Base-by-base conservation (phyloP, 2,329 filamentous ascomycete species). In the Fusarium domesticum region DNA sequence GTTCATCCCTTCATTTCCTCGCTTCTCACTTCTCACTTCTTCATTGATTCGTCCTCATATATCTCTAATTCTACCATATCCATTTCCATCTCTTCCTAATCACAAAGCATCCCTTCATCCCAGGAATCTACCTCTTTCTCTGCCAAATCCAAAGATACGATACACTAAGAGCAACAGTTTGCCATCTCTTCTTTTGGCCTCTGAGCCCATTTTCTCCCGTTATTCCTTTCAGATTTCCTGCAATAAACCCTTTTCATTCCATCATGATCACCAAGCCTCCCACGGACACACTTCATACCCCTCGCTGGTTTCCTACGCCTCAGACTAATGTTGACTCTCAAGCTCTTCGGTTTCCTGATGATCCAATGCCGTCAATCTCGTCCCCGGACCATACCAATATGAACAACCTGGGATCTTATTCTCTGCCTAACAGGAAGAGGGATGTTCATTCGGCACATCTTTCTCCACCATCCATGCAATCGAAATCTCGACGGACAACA, bases 401-500 rank as follows among this genome's bases (percentile, higher is more conserved):
- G 46, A 39, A 19, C n/a, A 53, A 54, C 25, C 40, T 50, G 1
- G 47, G 45, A 16, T 48, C 48, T 5, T 45, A 45, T 30, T 51
- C 60, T 12, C 37, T 64, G 18, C 62, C 61, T 4, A 61, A 42
- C 39, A 57, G 63, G 15, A 69, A 69, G 44, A 60, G 66, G 20
- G 49, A 58, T 14, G 47, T 51, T 23, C 48, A 52, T 20, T 54
- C 55, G 4, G 42, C 54, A 16, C 50, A 47, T 17, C 40, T 57
- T 4, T 50, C 50, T 30, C 35, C 19, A 6, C 42, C 42, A 16
- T 35, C 40, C 6, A 48, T 37, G 5, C 50, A 48, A 11, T 47
- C 40, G 43, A 72, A 73, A 50, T 65, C 66, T 17, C 64, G 62
- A 23, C 62, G 68, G 7, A 60, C 64, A 3, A 61, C 60, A 18